phyloP scores from a whole-genome alignment of 208 protist genomes.

The Crithidia thermophila region DNA sequence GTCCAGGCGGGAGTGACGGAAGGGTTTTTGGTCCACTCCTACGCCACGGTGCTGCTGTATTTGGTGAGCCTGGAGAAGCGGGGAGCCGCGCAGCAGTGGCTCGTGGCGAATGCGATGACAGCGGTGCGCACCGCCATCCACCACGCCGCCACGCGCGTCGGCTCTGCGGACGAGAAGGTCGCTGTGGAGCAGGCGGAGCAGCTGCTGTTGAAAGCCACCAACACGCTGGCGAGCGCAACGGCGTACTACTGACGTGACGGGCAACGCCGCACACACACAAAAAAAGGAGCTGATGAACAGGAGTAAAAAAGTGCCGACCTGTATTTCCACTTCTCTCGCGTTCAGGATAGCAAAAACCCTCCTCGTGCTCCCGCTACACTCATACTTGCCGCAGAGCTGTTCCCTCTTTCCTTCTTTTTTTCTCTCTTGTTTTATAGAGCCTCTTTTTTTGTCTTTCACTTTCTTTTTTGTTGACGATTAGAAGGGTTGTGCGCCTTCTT shows the following conservation, averaged over 20 bases:
- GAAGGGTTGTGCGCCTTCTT: no score
- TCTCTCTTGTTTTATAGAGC: background rate
- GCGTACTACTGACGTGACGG: background rate
- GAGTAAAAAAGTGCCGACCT: background rate
- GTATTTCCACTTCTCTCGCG: no score
- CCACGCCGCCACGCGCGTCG: background rate
- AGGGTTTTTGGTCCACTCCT: conserved; percentile 63
- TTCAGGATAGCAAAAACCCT: no score
- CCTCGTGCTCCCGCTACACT: no score
- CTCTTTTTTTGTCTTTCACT: background rate
- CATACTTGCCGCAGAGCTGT: background rate
- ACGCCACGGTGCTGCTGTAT: conserved; percentile 54
- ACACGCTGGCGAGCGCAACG: background rate
- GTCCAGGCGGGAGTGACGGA: conserved; percentile 26
- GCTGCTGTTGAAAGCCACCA: conserved; percentile 24
- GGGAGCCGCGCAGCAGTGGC: conserved; percentile 40
- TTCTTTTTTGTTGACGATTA: no score
- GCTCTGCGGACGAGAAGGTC: conserved; percentile 11
- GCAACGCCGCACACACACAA: background rate
- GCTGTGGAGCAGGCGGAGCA: conserved; percentile 25
- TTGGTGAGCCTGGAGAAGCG: conserved; percentile 44
- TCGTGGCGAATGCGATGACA: conserved; percentile 28
- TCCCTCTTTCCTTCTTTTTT: background rate
- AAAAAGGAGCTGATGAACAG: background rate
- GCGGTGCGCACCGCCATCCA: conserved; percentile 29